Conservation (phyloP, 202 grass and related monocot species). For the Panicum hallii region DNA sequence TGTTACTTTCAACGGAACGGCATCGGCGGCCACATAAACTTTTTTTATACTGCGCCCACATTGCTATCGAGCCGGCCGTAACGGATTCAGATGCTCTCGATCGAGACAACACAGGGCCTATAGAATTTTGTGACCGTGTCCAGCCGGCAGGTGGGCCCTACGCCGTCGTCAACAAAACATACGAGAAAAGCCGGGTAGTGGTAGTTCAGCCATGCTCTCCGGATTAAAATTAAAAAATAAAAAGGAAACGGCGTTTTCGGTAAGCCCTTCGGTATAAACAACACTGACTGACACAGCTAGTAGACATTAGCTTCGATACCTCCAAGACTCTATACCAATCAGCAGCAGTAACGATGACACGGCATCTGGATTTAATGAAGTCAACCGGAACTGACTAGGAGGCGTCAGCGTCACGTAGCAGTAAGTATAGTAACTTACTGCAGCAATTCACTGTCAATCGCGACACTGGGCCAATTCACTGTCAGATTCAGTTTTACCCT, state of each 20-base stretch:
- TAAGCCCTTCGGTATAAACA: too few species aligned
- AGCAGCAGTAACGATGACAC: conserved; percentile 23
- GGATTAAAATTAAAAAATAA: not conserved
- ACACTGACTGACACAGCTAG: not conserved
- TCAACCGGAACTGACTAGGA: conserved; percentile 18
- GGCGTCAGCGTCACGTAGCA: not conserved
- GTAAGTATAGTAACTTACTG: not conserved
- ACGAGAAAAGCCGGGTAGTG: not conserved
- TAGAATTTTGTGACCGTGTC: not conserved
- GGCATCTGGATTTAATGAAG: not conserved
- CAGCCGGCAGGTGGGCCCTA: conserved; percentile 3
- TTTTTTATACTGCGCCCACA: not conserved
- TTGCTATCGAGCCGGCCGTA: not conserved
- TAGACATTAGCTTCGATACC: not conserved
- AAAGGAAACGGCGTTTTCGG: not conserved
- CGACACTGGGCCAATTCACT: not conserved
- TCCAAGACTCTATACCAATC: not conserved
- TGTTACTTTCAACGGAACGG: conserved; percentile 1
- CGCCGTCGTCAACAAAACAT: not conserved
- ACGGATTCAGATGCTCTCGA: not conserved
- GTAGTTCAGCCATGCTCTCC: not conserved
- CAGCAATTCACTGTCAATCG: not conserved
- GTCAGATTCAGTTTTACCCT: conserved; percentile 12
- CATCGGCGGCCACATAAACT: not conserved
- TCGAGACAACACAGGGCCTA: not conserved